A percentile compares a stretch with the other conserved stretches of the same genome.
phyloP scores from a whole-genome alignment of 345 rosid species.

The Eucalyptus virginea region DNA sequence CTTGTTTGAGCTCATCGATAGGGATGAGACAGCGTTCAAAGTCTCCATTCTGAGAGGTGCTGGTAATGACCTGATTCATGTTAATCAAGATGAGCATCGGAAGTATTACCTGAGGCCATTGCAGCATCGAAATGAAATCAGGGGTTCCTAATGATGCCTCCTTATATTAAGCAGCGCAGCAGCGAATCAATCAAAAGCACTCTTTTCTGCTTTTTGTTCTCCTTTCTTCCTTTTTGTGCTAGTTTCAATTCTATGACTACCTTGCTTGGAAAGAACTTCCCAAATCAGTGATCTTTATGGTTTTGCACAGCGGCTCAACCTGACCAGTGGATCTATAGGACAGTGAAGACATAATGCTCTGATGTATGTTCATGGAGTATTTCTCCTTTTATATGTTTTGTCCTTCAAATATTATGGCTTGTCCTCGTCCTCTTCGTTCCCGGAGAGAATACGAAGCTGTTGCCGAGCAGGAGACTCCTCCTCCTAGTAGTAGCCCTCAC shows the following conservation, averaged over 20 bases:
- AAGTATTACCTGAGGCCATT: neutral
- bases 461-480: no score
- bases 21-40: neutral
- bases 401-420: neutral
- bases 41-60: neutral
- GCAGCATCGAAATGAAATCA: neutral
- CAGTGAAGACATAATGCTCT: neutral
- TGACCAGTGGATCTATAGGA: neutral
- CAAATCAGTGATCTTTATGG: neutral
- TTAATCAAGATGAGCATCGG: neutral
- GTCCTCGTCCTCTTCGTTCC: neutral
- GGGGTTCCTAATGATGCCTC: neutral
- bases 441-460: neutral
- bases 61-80: neutral
- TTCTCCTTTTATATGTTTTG: neutral
- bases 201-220: neutral
- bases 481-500: neutral
- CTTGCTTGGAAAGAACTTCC: neutral
- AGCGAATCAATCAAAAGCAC: neutral
- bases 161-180: neutral
- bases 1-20: neutral
- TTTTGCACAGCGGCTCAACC: neutral
- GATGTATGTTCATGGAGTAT: neutral
- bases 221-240: neutral
- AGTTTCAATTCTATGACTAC: neutral